phyloP scores from a whole-genome alignment of 306 rosid genomes.

The Quercus cerris region DNA sequence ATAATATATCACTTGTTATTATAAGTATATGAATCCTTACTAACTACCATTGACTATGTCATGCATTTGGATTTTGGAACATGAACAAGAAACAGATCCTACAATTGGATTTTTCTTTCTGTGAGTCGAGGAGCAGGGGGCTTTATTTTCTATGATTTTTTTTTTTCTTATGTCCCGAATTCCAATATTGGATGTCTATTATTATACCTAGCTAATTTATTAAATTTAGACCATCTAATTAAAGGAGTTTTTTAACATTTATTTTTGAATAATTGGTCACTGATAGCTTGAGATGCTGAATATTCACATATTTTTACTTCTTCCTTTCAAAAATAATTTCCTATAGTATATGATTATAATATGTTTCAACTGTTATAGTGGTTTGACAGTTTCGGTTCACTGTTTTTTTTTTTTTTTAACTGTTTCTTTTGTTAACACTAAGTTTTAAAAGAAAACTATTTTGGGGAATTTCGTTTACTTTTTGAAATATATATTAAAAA shows the following conservation, averaged over 20 bases:
- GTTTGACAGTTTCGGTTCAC: too few relatives aligned
- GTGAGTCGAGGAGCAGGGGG: neutral
- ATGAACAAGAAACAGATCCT: neutral
- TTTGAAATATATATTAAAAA: too few relatives aligned
- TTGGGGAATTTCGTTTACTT: too few relatives aligned
- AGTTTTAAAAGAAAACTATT: too few relatives aligned
- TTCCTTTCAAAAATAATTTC: too few relatives aligned
- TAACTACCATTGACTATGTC: slow-evolving; percentile 13
- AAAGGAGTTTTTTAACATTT: too few relatives aligned
- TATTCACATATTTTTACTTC: too few relatives aligned
- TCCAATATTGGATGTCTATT: too few relatives aligned
- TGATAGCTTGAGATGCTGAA: neutral
- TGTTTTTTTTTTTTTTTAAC: too few relatives aligned
- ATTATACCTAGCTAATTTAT: neutral
- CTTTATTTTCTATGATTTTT: neutral
- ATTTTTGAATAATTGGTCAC: neutral
- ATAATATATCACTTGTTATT: neutral
- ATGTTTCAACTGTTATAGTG: too few relatives aligned
- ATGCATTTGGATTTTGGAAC: neutral
- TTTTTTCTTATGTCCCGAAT: too few relatives aligned
- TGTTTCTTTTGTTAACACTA: too few relatives aligned
- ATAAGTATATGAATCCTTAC: neutral
- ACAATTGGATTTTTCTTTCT: neutral
- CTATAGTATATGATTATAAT: neutral
- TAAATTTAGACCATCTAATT: neutral